Evolutionary conservation across 345 rosid genomes (phyloP), one percentile per base, ranked within the genome.

Genomic region (Bruguiera gymnorhiza): DNA sequence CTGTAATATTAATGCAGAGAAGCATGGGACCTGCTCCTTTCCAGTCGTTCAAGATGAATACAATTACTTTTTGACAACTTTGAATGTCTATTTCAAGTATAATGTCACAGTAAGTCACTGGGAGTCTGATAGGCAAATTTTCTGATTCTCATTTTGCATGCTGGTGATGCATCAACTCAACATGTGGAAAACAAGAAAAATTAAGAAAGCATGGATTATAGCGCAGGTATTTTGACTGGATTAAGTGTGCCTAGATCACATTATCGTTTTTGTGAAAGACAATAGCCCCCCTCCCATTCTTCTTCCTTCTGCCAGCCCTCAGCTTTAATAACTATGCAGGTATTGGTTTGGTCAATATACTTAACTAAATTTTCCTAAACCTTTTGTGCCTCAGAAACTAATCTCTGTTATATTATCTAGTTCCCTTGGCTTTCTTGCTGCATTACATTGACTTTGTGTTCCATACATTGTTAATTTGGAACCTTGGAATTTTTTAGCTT

Each of bases 1-100:
- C 70, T 77, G 23, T 51, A 50, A 46, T 63, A 53, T 57, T 76
- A 51, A 60, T 81, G 80, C 90, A 94, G 98, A 94, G 90, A 94
- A 89, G 80, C 98, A 94, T 61, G 98, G 98, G 63, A 94, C 97
- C 66, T 94, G 98, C 76, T 87, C 93, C 52, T 81, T 62, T 80
- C 88, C 97, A 62, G 97, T 91, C 63, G n/a, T 80, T 70, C 72
- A 52, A 50, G 97, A 94, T 80, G 97, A 94, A 78, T 87, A 89
- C 79, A 86, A 19, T 78, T 94, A 89, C 76, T 94, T 94, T 75
- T 32, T 84, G 57, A 71, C 93, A 23, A 68, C 88, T 21, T 81
- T 94, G 73, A 89, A 91, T 76, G 63, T 94, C 69, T 94, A 87
- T 87, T 82, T 86, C 59, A 89, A 94, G 83, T 80, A 91, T 62